These are phyloP conservation scores for Scheffersomyces quercinus DNA, from an alignment of 1,139 yeast species.

Conservation along the genomic window DNA sequence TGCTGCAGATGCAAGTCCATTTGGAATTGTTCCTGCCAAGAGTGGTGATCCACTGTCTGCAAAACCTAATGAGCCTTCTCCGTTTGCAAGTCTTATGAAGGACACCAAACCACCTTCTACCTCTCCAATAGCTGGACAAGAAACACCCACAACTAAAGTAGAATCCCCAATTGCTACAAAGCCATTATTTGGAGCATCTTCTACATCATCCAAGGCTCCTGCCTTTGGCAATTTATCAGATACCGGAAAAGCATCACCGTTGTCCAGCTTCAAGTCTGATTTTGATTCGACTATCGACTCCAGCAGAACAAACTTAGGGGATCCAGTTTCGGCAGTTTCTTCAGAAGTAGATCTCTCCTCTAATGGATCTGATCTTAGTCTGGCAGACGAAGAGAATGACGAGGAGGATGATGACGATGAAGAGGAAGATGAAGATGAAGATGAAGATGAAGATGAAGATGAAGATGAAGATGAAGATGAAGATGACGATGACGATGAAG, in stretches of 20 bases:
- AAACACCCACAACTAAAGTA: background rate
- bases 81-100: background rate
- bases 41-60: no score
- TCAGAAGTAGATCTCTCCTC: no score
- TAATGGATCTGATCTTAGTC: conserved; percentile 5
- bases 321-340: no score
- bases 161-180: background rate
- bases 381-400: conserved; percentile 5
- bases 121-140: no score
- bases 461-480: background rate
- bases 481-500: background rate
- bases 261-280: no score
- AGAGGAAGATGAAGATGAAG: no score
- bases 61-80: background rate
- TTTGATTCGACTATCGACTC: no score
- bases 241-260: no score
- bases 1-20: conserved; percentile 4
- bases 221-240: no score
- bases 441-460: background rate
- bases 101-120: background rate
- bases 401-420: background rate
- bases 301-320: no score
- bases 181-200: no score
- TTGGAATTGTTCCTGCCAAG: conserved; percentile 1
- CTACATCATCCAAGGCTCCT: no score